Evolutionary conservation across 1,139 yeast genomes (phyloP), one percentile per base, ranked within the genome.

Genomic region (Wickerhamiella pararugosa): DNA sequence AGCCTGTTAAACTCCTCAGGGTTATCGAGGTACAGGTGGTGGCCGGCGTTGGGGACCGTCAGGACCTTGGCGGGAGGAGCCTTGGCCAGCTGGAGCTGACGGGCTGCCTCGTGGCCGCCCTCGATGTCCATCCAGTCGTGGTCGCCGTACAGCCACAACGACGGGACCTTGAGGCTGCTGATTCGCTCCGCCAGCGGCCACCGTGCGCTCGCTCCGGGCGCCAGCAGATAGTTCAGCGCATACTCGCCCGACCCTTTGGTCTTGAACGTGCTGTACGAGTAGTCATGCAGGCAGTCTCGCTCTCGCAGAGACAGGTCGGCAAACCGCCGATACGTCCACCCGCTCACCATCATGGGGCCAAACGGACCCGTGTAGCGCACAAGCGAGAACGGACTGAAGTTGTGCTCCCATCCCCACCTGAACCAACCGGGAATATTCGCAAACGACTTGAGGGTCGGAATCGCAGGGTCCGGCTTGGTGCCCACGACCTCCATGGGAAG

Each of bases 121-220:
- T 70, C 71, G 1, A 71, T 63, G 55, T 81, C 79, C 96, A 86
- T 86, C 71, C 90, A 86, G 57, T 86, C 96, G 49, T 68, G 73
- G 49, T 79, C 77, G 0, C 96, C 96, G 56, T 84, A 86, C 38
- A 83, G 58, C 61, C 86, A 67, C 3, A 74, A 56, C 11, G 72
- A 65, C 29, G 73, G 71, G 27, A 67, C 66, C 33, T 34, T 37
- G 29, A 73, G 54, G 1, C 56, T 50, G 1, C 58, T 52, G 35
- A 79, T 62, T 46, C 81, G 71, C 55, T 84, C 94, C 49, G 72
- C 63, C 43, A 86, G 65, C 1, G 95, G 94, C 61, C 75, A 71
- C 43, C 77, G 73, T 11, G 87, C 83, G 5, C 76, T 71, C n/a
- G 86, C 79, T 8, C 82, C 78, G 0, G 86, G 84, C 0, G 82